Evolutionary conservation across 2,329 filamentous ascomycete genomes (phyloP), one percentile per base, ranked within the genome.

Genomic region (Sporothrix luriei): DNA sequence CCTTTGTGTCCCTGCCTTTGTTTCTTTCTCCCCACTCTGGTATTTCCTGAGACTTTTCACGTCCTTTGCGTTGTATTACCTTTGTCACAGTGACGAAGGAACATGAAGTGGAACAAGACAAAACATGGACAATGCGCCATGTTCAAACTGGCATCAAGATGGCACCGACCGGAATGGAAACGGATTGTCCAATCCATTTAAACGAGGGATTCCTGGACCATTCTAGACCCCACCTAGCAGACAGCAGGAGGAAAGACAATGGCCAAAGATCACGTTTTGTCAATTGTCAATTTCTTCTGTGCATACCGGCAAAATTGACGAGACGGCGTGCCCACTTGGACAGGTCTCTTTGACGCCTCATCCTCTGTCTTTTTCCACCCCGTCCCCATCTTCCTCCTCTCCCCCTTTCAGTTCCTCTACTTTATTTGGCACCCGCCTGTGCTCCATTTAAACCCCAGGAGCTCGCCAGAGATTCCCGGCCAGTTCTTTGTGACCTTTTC

Each of bases 1-100:
- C 48, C 62, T 65, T 65, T 65, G 61, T 65, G 51, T 46, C n/a
- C 62, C 13, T 7, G 29, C 19, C 26, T 52, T 65, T 65, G 62
- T 65, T 49, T 51, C 46, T 13, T 16, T 33, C 26, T 16, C 43
- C 24, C 21, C 61, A 11, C 62, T n/a, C 26, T n/a, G 6, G 26
- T 51, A 19, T 52, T 19, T 16, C 46, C 26, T n/a, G 61, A 21
- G 2, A 19, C 14, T 46, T 21, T 62, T 26, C 40, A 6, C 19
- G n/a, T 2, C 38, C 40, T n/a, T 46, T 46, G 57, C 4, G n/a
- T 26, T 2, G n/a, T 19, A 26, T 33, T 33, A 33, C 29, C 38
- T n/a, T 24, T 61, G 59, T 33, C 46, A 65, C 61, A 65, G 51
- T 24, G 46, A n/a, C 19, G 11, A 21, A 46, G 24, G n/a, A 49